phyloP scores from a whole-genome alignment of 2,329 filamentous ascomycete genomes.

The Pseudocercospora fuligena region DNA sequence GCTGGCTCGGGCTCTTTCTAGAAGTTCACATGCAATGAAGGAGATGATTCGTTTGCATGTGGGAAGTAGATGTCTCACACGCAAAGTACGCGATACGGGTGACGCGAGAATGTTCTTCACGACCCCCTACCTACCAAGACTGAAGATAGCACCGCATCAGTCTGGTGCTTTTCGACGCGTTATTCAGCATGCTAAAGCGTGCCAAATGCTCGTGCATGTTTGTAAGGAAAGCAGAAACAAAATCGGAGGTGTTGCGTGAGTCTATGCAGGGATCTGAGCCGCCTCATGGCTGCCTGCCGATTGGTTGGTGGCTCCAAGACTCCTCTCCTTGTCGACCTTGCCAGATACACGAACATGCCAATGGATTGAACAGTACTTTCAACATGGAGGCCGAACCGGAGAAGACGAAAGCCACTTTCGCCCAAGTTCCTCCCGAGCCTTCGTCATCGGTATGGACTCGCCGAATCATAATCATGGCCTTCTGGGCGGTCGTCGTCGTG shows the following conservation, averaged over 20 bases:
- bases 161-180: neutral
- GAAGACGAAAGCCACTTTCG: neutral
- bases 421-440: conserved; percentile 46
- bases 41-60: neutral
- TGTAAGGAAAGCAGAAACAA: neutral
- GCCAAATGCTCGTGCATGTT: neutral
- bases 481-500: conserved; percentile 84
- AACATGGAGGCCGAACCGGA: conserved; percentile 13
- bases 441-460: conserved; percentile 77
- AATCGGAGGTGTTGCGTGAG: neutral
- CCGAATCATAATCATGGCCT: conserved; percentile 77
- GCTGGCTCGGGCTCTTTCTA: neutral
- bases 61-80: neutral
- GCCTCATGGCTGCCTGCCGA: neutral
- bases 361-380: neutral
- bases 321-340: conserved; percentile 13
- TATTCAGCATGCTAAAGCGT: neutral
- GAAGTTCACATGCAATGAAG: neutral
- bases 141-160: neutral
- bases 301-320: neutral
- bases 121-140: neutral
- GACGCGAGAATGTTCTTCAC: neutral
- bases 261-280: neutral
- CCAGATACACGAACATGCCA: conserved; percentile 13
- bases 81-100: neutral